Percentiles rank a stretch among this genome's conserved stretches.
Evolutionary conservation across 1,139 yeast genomes (phyloP).

Genomic region (Groenewaldozyma auringiensis): DNA sequence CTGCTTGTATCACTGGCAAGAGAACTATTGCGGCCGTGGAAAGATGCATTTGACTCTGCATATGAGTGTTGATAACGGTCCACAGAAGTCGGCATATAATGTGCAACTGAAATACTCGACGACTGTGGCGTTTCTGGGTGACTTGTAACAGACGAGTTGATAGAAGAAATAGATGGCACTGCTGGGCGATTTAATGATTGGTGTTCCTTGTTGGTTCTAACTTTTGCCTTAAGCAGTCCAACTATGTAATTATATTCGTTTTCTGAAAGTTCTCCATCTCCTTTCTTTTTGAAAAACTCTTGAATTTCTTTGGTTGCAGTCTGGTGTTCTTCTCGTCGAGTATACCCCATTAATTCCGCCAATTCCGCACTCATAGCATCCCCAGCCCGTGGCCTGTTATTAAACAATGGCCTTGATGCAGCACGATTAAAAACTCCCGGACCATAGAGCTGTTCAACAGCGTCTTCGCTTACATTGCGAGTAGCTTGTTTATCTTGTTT

Average conservation of each 20-base stretch:
- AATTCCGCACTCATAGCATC: background rate
- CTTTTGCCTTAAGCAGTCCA: conserved; percentile 41
- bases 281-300: conserved; percentile 65
- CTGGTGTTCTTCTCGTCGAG: background rate
- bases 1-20: background rate
- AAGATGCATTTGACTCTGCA: conserved; percentile 4
- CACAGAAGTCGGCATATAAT: background rate
- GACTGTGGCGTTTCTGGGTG: background rate
- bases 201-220: background rate
- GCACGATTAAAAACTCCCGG: background rate
- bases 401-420: background rate
- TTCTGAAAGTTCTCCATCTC: conserved; percentile 64
- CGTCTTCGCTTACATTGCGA: background rate
- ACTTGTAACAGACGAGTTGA: background rate
- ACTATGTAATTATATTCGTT: conserved; percentile 81
- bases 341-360: conserved; percentile 2
- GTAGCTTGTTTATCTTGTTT: background rate
- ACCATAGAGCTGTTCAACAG: background rate
- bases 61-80: conserved; percentile 1
- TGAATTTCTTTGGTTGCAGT: conserved; percentile 55
- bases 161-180: background rate
- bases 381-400: background rate
- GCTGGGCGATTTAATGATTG: background rate
- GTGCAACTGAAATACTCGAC: conserved; percentile 1
- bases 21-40: background rate